Percentiles rank a stretch among this genome's conserved stretches.
These are phyloP conservation scores for Tuber indicum DNA, from an alignment of 495 filamentous ascomycete genomes.

Conservation along the genomic window DNA sequence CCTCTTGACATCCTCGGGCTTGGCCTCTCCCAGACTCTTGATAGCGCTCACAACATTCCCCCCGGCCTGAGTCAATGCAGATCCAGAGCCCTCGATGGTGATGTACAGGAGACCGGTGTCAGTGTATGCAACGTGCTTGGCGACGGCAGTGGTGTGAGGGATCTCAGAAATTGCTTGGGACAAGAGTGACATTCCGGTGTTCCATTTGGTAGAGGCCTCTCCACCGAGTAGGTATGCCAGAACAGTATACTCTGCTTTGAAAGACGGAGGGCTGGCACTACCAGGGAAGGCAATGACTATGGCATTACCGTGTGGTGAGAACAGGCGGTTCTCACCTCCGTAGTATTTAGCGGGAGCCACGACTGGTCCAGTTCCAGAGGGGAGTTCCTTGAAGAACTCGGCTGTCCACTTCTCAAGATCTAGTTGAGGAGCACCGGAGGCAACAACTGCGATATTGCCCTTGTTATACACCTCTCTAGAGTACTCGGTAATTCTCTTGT, in stretches of 20 bases:
- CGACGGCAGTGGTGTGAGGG: constrained; percentile 58
- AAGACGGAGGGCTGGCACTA: constrained; percentile 57
- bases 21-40: constrained; percentile 66
- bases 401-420: constrained; percentile 85
- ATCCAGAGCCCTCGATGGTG: constrained; percentile 65
- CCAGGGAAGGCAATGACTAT: constrained; percentile 89
- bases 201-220: constrained; percentile 89
- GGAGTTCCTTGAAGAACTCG: constrained; percentile 70
- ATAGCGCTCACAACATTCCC: constrained; percentile 69
- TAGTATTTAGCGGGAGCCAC: constrained; percentile 67
- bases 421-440: constrained; percentile 70
- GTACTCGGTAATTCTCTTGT: constrained; percentile 59
- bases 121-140: constrained; percentile 77
- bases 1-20: constrained; percentile 81
- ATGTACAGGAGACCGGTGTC: constrained; percentile 87
- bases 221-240: constrained; percentile 87
- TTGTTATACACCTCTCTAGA: constrained; percentile 73
- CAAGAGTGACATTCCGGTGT: constrained; percentile 81
- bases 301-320: constrained; percentile 64
- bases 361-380: constrained; percentile 40
- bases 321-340: constrained; percentile 87
- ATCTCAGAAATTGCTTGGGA: constrained; percentile 63
- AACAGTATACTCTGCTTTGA: constrained; percentile 84
- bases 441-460: constrained; percentile 81
- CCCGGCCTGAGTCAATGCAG: constrained; percentile 54